phyloP scores from a whole-genome alignment of 495 filamentous ascomycete species.

The Aspergillus diversus region DNA sequence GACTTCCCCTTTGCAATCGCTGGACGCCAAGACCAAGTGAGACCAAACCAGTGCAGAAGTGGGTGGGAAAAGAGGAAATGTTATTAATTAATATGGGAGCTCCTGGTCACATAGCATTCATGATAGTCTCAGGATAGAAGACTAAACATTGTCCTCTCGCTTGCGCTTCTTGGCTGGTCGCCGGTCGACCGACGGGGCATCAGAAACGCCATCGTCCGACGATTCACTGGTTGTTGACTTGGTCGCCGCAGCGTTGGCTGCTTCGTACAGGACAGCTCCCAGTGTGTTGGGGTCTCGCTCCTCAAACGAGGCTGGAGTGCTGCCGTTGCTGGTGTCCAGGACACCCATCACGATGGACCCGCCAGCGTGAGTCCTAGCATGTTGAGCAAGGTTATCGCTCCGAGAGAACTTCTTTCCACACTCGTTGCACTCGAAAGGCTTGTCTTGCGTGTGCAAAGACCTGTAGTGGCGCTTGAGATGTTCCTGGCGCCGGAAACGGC shows the following conservation, averaged over 20 bases:
- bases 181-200: slow-evolving; percentile 50
- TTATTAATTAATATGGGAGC: slow-evolving; percentile 35
- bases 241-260: slow-evolving; percentile 67
- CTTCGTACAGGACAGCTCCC: slow-evolving; percentile 76
- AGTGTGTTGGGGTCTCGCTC: slow-evolving; percentile 64
- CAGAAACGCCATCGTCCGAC: slow-evolving; percentile 48
- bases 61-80: slow-evolving; percentile 19
- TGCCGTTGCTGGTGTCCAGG: slow-evolving; percentile 66
- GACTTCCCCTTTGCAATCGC: slow-evolving; percentile 33
- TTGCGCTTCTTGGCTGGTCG: slow-evolving; percentile 75
- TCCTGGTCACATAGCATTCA: slow-evolving; percentile 52
- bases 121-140: slow-evolving; percentile 32
- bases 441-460: slow-evolving; percentile 96
- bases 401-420: slow-evolving; percentile 99
- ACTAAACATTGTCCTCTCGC: slow-evolving; percentile 54
- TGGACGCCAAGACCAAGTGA: slow-evolving; percentile 43
- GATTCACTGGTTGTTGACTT: slow-evolving; percentile 55
- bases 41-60: slow-evolving; percentile 22
- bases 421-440: slow-evolving; percentile 96
- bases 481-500: slow-evolving; percentile 97
- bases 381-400: slow-evolving; percentile 95
- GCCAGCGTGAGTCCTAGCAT: slow-evolving; percentile 89
- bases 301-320: slow-evolving; percentile 46
- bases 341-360: slow-evolving; percentile 89
- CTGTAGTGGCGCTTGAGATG: slow-evolving; percentile 99